Base-by-base conservation (phyloP, 331 rosid species). In the Prunus yedoensis region DNA sequence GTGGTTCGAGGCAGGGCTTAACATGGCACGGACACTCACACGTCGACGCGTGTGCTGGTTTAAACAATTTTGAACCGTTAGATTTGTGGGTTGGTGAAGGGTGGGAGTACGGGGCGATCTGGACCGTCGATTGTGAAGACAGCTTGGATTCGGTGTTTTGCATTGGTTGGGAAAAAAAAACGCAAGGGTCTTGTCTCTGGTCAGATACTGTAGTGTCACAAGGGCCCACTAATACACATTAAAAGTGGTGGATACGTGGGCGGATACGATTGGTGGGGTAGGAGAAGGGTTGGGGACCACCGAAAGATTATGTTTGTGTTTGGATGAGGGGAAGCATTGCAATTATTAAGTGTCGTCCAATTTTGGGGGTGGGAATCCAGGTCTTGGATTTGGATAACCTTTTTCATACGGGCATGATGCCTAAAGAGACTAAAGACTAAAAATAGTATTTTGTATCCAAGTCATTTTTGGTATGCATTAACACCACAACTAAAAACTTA, bases 111-210 rank as follows among this genome's bases (percentile, higher is more conserved):
- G 17, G 66, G 35, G 28, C n/a, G 52, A 9, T 21, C 2, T n/a
- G 66, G 21, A 27, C 88, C 89, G 87, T 83, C 10, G 78, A 87
- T 82, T 52, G 79, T 85, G 87, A 79, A 28, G 49, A 87, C 87
- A 85, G 88, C 84, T 85, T 64, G 83, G 78, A 12, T 83, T 75
- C 18, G 54, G 16, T 59, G 53, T 6, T 25, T n/a, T 9, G 70
- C 15, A 32, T 30, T 52, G 72, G 12, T 76, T 73, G 60, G 60
- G 25, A 23, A n/a, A 8, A 54, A 53, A 54, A 23, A 54, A 54
- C 41, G 41, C 41, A 35, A 35, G 41, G 4, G 25, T 54, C 60
- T 54, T 54, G 60, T 54, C n/a, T 2, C 8, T n/a, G n/a, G 60
- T 54, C 60, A n/a, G n/a, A 23, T 12, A 54, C 12, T 51, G 84